Conservation (phyloP, 805 yeast genomes). For the Suhomyces xylopsoci region DNA sequence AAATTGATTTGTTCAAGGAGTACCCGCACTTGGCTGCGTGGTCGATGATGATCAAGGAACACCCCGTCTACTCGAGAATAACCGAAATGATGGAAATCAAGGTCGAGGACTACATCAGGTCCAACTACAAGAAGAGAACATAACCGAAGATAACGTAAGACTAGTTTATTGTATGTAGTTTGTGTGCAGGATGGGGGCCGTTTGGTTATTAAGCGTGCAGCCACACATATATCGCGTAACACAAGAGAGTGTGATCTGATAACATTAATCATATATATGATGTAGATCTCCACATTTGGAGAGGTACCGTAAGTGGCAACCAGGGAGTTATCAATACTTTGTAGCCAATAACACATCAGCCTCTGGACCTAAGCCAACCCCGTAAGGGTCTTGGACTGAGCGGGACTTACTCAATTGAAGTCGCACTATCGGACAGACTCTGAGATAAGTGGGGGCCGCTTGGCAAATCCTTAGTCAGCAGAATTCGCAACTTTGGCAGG, state of each 20-base stretch:
- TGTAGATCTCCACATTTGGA: background rate
- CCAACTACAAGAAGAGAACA: background rate
- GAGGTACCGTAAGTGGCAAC: background rate
- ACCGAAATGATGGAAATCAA: conserved; percentile 30
- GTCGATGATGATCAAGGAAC: conserved; percentile 28
- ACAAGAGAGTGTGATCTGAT: background rate
- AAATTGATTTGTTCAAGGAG: conserved; percentile 25
- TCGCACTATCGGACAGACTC: too few relatives aligned
- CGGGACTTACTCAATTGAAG: too few relatives aligned
- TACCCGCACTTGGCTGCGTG: conserved; percentile 39
- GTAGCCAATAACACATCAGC: background rate
- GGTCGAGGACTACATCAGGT: conserved; percentile 16
- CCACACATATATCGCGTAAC: background rate
- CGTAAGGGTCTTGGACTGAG: too few relatives aligned
- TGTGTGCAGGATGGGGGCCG: background rate
- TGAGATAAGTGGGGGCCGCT: too few relatives aligned
- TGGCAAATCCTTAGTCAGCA: background rate
- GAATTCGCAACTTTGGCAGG: too few relatives aligned
- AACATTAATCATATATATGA: background rate
- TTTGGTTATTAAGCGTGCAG: background rate
- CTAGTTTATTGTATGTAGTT: background rate
- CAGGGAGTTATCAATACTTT: background rate
- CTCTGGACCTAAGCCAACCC: background rate
- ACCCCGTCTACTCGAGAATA: conserved; percentile 32
- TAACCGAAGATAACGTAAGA: background rate